Evolutionary conservation across 306 rosid species (phyloP).

Genomic region (Notholithocarpus densiflorus): DNA sequence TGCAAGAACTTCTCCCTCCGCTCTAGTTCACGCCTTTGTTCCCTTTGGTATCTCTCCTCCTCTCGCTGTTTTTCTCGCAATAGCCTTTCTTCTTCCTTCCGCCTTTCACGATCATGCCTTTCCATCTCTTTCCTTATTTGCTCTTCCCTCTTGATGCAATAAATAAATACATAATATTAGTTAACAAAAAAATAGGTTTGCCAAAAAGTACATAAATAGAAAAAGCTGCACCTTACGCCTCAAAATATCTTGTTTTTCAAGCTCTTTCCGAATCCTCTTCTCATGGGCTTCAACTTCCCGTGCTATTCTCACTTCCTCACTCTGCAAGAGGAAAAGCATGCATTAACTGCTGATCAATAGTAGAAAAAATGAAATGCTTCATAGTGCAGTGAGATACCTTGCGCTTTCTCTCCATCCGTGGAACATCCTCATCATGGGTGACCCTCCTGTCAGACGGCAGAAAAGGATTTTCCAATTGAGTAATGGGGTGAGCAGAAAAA

Average conservation of each 20-base stretch:
- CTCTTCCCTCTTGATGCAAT: conserved; percentile 60
- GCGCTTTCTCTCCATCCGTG: conserved; percentile 54
- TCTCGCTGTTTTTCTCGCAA: conserved; percentile 73
- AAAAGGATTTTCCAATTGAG: conserved; percentile 39
- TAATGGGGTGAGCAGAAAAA: conserved; percentile 40
- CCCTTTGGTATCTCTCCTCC: conserved; percentile 69
- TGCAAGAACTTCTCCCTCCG: conserved; percentile 64
- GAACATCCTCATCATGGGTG: conserved; percentile 45
- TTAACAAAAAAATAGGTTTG: conserved; percentile 7
- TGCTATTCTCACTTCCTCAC: conserved; percentile 60
- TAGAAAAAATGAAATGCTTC: conserved; percentile 3
- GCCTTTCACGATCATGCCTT: conserved; percentile 69
- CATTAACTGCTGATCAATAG: conserved; percentile 15
- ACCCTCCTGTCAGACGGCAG: conserved; percentile 38
- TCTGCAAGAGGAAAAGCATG: conserved; percentile 36
- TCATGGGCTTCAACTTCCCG: conserved; percentile 77
- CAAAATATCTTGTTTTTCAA: conserved; percentile 70
- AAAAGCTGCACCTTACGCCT: conserved; percentile 57
- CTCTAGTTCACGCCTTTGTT: conserved; percentile 68
- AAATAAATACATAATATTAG: conserved; percentile 18
- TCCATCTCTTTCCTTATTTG: conserved; percentile 68
- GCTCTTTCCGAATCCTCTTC: conserved; percentile 65
- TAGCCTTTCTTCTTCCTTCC: conserved; percentile 71
- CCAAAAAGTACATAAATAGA: neutral
- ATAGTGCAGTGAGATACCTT: conserved; percentile 42